Percentiles rank a stretch among this genome's conserved stretches.
These are phyloP conservation scores for Thinopyrum elongatum DNA, from an alignment of 176 grass and related monocot species.

Conservation along the genomic window DNA sequence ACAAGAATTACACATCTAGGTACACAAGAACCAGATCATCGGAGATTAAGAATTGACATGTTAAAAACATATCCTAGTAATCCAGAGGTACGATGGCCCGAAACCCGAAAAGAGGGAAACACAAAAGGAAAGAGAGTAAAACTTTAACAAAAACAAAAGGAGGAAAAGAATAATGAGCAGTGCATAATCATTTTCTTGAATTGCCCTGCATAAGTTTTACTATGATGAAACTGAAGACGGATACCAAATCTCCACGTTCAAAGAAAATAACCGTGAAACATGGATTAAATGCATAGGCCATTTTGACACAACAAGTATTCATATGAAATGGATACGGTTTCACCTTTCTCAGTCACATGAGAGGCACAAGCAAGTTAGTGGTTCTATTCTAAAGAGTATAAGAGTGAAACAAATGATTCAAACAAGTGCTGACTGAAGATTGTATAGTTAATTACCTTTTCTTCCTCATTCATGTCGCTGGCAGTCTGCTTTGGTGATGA, in stretches of 20 bases:
- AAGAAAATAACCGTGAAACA: conserved; percentile 69
- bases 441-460: conserved; percentile 64
- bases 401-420: conserved; percentile 8
- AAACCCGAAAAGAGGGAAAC: no score
- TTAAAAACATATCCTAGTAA: no score
- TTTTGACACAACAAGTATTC: conserved; percentile 19
- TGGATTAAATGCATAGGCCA: conserved; percentile 3
- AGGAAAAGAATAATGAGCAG: no score
- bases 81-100: no score
- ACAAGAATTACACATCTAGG: no score
- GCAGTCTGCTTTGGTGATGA: conserved; percentile 81
- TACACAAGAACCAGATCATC: no score
- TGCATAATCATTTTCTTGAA: no score
- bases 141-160: no score
- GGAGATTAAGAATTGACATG: no score
- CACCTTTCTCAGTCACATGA: neutral
- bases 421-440: neutral
- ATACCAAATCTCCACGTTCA: conserved; percentile 80
- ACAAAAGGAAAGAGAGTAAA: no score
- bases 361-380: neutral
- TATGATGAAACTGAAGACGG: conserved; percentile 80
- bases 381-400: neutral
- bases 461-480: conserved; percentile 65
- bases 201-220: conserved; percentile 80
- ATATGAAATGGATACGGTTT: neutral